Evolutionary conservation across 1,284 basidiomycete genomes (phyloP), one percentile per base, ranked within the genome.

Genomic region (Cutaneotrichosporon mucoides): DNA sequence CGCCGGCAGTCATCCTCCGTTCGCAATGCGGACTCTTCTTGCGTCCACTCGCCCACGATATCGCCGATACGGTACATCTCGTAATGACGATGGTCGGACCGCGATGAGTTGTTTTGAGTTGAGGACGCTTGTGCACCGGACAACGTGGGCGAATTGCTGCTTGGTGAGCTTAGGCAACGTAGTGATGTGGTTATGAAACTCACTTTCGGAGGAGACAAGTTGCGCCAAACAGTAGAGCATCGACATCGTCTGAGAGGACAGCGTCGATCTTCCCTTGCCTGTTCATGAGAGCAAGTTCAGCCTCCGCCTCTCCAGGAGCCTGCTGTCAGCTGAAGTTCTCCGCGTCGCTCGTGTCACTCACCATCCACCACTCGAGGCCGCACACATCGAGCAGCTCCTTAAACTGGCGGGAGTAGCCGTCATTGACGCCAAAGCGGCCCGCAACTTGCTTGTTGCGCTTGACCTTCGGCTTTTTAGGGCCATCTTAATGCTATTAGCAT

Each of bases 221-320:
- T 0, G 91, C 92, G 11, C 94, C 94, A 66, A 98, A 98, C 3
- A 97, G 76, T 65, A 97, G 87, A 36, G 86, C 91, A 69, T 98
- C 95, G 1, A 91, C 90, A 67, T 97, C 95, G 76, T 98, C 94
- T 0, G 92, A 92, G 41, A 96, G 80, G 9, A 98, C 84, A 0
- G 87, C 91, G 71, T 99, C 95, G 55, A 98, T 88, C 56, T 88
- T 76, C 0, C 90, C 91, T 38, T 87, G 84, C 4, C 81, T 79
- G 68, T 91, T 92, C 64, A 98, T 81, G 62, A 88, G 87, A 0
- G 95, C 95, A 1, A 99, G 82, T 71, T 99, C 95, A 0, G 95
- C 95, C 76, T 99, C 95, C 0, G 95, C 95, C 76, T 98, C 95
- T 10, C 92, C 95, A 0, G 90, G 90, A 5, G 95, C 95, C 85